A percentile compares a stretch with the other conserved stretches of the same genome.
These are phyloP conservation scores for Melastoma candidum DNA, from an alignment of 441 rosid genomes.

Conservation along the genomic window DNA sequence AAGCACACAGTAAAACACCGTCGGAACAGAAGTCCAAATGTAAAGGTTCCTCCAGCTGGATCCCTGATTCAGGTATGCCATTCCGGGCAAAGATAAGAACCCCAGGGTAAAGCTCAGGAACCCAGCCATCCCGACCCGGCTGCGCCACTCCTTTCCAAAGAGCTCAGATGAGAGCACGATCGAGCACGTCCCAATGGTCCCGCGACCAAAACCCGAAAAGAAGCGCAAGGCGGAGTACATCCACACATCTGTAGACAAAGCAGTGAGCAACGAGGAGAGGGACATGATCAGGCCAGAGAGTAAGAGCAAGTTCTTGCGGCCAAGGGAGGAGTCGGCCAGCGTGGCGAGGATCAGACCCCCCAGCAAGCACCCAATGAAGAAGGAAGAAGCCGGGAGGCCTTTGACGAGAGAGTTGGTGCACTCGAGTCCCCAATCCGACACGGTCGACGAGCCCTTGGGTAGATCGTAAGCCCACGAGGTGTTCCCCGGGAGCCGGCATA, in stretches of 20 bases:
- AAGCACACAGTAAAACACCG: conserved; percentile 32
- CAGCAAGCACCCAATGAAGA: conserved; percentile 54
- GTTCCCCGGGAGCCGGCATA: conserved; percentile 30
- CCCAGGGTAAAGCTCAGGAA: conserved; percentile 52
- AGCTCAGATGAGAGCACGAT: conserved; percentile 58
- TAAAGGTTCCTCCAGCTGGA: conserved; percentile 57
- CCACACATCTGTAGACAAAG: conserved; percentile 55
- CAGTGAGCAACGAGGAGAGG: conserved; percentile 34
- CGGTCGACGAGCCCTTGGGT: conserved; percentile 26
- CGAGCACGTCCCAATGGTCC: conserved; percentile 53
- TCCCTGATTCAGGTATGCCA: conserved; percentile 44
- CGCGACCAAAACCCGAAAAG: conserved; percentile 53
- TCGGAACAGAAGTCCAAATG: conserved; percentile 50
- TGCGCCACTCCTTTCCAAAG: conserved; percentile 56
- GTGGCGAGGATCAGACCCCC: conserved; percentile 56
- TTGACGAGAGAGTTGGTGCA: conserved; percentile 38
- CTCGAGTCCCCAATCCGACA: conserved; percentile 50
- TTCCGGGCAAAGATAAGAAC: conserved; percentile 41
- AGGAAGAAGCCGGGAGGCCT: conserved; percentile 65
- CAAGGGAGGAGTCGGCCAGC: conserved; percentile 55
- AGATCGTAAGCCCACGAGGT: conserved; percentile 48
- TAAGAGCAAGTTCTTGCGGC: conserved; percentile 63
- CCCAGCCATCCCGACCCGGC: conserved; percentile 46
- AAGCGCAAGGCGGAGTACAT: conserved; percentile 45
- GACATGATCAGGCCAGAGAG: conserved; percentile 46